Percentiles rank a stretch among this genome's conserved stretches.
These are phyloP conservation scores for Xylaria sp. DNA, from an alignment of 2,329 filamentous ascomycete genomes.

Conservation along the genomic window DNA sequence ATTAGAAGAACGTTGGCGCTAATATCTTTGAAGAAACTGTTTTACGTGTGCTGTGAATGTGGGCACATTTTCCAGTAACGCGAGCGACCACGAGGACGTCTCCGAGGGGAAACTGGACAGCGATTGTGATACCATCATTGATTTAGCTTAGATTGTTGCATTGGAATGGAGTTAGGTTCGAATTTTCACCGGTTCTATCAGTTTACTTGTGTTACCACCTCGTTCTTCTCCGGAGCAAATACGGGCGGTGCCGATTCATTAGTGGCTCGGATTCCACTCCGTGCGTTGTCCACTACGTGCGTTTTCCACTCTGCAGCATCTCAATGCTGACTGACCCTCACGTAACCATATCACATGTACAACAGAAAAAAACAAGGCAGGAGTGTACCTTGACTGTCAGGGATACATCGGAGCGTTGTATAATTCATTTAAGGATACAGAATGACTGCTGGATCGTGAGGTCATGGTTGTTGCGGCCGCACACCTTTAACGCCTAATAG, in stretches of 20 bases:
- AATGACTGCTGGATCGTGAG: slow-evolving; percentile 13
- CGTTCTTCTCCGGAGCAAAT: slow-evolving; percentile 26
- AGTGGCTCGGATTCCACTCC: neutral
- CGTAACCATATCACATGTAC: slow-evolving; percentile 18
- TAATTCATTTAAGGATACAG: slow-evolving; percentile 24
- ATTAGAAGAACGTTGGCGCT: slow-evolving; percentile 36
- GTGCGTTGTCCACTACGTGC: slow-evolving; percentile 23
- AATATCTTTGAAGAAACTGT: slow-evolving; percentile 74
- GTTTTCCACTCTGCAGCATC: slow-evolving; percentile 14
- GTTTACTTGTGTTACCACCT: slow-evolving; percentile 24
- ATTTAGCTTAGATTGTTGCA: slow-evolving; percentile 38
- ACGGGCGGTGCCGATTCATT: neutral
- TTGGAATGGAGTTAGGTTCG: slow-evolving; percentile 43
- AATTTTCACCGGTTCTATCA: slow-evolving; percentile 33
- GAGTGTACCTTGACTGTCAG: slow-evolving; percentile 15
- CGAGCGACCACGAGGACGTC: neutral
- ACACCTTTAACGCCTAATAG: slow-evolving; percentile 35
- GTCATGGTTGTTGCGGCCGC: slow-evolving; percentile 16
- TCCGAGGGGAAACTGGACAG: slow-evolving; percentile 11
- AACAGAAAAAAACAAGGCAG: slow-evolving; percentile 24
- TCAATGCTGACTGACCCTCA: slow-evolving; percentile 1
- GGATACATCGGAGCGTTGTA: slow-evolving; percentile 34
- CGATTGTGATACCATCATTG: slow-evolving; percentile 34
- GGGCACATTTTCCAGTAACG: slow-evolving; percentile 81
- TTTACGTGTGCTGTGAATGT: slow-evolving; percentile 94